These are phyloP conservation scores for Aspergillus avenaceus DNA, from an alignment of 495 filamentous ascomycete species.

Conservation along the genomic window DNA sequence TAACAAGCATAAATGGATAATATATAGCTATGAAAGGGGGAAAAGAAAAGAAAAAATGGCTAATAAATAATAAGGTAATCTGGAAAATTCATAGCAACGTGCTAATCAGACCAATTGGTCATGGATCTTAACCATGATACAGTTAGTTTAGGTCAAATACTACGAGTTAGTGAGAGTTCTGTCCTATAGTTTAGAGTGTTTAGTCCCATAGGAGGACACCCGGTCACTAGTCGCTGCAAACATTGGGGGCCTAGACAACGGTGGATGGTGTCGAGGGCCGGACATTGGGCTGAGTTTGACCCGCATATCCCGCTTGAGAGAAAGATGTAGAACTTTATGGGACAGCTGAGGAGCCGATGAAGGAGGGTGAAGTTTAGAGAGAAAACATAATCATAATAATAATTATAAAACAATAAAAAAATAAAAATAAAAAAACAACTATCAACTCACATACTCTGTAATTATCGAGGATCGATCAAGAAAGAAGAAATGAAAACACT, in stretches of 20 bases:
- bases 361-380: background rate
- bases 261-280: background rate
- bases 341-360: background rate
- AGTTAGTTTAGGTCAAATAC: background rate
- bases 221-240: background rate
- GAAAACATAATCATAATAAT: background rate
- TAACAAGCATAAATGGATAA: too few species aligned
- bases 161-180: background rate
- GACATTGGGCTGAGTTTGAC: constrained; percentile 1
- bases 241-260: constrained; percentile 5
- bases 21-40: too few species aligned
- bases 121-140: background rate
- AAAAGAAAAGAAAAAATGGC: background rate
- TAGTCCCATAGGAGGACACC: background rate
- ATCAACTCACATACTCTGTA: too few species aligned
- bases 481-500: too few species aligned
- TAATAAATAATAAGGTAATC: background rate
- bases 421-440: too few species aligned
- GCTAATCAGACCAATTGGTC: background rate
- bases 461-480: too few species aligned
- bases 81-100: background rate
- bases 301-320: background rate
- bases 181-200: background rate
- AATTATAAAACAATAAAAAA: background rate
- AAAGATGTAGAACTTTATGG: background rate